These are phyloP conservation scores for Periconia macrospinosa DNA, from an alignment of 2,329 filamentous ascomycete genomes.

Conservation along the genomic window DNA sequence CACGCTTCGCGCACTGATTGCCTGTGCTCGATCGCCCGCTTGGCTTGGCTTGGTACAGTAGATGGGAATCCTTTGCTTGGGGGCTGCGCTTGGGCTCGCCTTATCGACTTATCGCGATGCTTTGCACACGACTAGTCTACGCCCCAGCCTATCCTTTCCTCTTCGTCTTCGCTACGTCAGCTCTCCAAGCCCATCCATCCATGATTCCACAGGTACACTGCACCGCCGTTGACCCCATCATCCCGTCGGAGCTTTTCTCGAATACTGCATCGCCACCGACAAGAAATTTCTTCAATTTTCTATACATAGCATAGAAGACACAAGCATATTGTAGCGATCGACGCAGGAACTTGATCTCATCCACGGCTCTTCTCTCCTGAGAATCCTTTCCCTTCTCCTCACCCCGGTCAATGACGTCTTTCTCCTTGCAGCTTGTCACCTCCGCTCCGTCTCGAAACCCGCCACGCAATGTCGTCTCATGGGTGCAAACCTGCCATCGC, in stretches of 20 bases:
- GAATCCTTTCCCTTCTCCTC: neutral
- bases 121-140: no score
- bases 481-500: no score
- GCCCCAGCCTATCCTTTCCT: no score
- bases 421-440: neutral
- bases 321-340: neutral
- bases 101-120: no score
- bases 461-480: neutral
- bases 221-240: neutral
- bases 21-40: no score
- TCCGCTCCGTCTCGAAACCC: neutral
- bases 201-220: neutral
- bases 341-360: neutral
- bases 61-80: no score
- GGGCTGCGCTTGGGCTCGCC: no score
- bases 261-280: neutral
- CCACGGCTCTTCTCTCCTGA: neutral
- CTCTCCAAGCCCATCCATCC: no score
- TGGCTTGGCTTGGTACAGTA: no score
- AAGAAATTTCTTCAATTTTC: neutral
- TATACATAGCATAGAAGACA: neutral
- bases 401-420: neutral
- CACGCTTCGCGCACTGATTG: no score
- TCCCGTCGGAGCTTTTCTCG: no score
- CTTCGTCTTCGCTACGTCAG: no score